Base-by-base conservation (phyloP, 768 basidiomycete species). In the Suillus decipiens region DNA sequence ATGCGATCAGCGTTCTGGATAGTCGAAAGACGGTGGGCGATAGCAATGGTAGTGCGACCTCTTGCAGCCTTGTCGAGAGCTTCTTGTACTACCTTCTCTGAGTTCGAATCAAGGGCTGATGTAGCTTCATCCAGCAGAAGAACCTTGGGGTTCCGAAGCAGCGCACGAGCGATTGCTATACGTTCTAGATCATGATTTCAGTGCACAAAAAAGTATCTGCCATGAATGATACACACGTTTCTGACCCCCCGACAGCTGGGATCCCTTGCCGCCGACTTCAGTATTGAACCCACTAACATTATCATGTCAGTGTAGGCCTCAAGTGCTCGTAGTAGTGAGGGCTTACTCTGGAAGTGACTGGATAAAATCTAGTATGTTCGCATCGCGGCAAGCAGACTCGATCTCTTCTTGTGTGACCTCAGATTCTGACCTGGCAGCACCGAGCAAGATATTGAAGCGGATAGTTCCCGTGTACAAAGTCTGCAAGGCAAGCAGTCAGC, bases 301-400 rank as follows among this genome's bases (percentile, higher is more conserved):
- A 47, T 60, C 43, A 61, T 50, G 51, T 68, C 37, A 75, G n/a
- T n/a, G 51, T 47, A 59, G 37, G 11, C 50, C 53, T 8, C 64
- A 39, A 8, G 24, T 14, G 24, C 33, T 37, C 19, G 2, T 50
- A 41, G 7, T 11, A 39, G 11, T n/a, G n/a, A n/a, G 36, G 1
- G 81, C 88, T 56, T 77, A 90, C 89, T 90, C 80, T 22, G 95
- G 95, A 31, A 97, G 77, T 0, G 87, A 87, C 67, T 85, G 77
- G 70, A 97, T 93, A 80, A 97, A 97, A 36, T 96, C 93, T 62
- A 95, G 79, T 73, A 95, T 89, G 71, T 97, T 97, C 45, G 96
- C 96, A 68, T 92, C 82, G 22, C 89, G 83, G 70, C 95, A 96
- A 0, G 86, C 95, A 24, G 84, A 80, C 73, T 95, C 92, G 37